These are phyloP conservation scores for Saccharomyces hybrid DNA, from an alignment of 1,139 yeast genomes.

Conservation along the genomic window DNA sequence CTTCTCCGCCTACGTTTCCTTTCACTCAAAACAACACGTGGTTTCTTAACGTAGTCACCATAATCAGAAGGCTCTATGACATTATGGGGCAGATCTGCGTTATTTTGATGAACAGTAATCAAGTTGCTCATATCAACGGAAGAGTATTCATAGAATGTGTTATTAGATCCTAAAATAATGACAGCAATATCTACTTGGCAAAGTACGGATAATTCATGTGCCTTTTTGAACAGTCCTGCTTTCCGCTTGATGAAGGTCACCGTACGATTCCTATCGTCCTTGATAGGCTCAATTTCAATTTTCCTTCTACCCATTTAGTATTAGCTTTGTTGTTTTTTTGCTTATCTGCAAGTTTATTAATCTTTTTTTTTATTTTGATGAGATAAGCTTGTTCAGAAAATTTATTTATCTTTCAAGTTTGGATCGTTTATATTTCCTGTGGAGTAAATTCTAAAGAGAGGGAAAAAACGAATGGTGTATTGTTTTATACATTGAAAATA, in stretches of 20 bases:
- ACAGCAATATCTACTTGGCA: conserved; percentile 94
- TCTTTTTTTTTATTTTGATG: neutral
- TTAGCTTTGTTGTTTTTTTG: neutral
- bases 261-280: conserved; percentile 81
- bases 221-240: conserved; percentile 92
- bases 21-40: conserved; percentile 25
- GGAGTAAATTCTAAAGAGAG: neutral
- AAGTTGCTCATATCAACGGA: conserved; percentile 62
- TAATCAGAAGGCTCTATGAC: conserved; percentile 54
- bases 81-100: conserved; percentile 41
- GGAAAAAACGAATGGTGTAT: neutral
- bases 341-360: neutral
- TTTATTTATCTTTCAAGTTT: neutral
- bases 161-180: conserved; percentile 78
- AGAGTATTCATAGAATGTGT: conserved; percentile 68
- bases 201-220: conserved; percentile 85
- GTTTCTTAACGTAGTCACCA: conserved; percentile 33
- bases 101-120: conserved; percentile 43
- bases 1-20: conserved; percentile 20
- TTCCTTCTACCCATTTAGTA: conserved; percentile 86
- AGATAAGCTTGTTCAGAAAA: neutral
- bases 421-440: neutral
- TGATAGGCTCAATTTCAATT: conserved; percentile 84
- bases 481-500: neutral
- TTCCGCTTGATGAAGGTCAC: conserved; percentile 90